Percentiles rank a stretch among this genome's conserved stretches.
Evolutionary conservation across 2,329 filamentous ascomycete species (phyloP).

Genomic region (Mycosphaerella sp.): DNA sequence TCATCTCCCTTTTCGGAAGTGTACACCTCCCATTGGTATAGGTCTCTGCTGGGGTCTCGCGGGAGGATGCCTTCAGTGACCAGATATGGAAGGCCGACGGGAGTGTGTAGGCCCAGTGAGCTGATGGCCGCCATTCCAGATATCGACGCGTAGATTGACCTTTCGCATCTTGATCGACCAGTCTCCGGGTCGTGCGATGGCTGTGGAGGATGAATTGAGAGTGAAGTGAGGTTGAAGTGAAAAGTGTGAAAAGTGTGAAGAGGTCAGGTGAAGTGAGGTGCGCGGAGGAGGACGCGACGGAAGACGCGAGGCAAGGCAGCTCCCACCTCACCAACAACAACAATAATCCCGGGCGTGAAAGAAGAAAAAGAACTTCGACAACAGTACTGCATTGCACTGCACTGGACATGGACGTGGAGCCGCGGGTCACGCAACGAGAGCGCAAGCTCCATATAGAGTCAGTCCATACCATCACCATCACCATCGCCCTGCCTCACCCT

Average conservation of each 20-base stretch:
- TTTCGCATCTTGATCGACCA: conserved; percentile 17
- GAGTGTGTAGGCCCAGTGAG: conserved; percentile 86
- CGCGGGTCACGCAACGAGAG: conserved; percentile 28
- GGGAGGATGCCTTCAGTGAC: conserved; percentile 72
- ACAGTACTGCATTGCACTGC: neutral
- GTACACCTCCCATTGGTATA: conserved; percentile 70
- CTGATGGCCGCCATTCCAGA: conserved; percentile 74
- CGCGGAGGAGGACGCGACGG: neutral
- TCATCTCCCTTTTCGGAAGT: conserved; percentile 36
- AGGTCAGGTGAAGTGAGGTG: neutral
- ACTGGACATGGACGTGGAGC: conserved; percentile 16
- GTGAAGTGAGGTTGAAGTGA: neutral
- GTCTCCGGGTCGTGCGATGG: neutral
- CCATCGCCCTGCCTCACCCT: neutral
- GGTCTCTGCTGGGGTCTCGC: conserved; percentile 55
- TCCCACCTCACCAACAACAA: conserved; percentile 1
- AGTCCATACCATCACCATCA: neutral
- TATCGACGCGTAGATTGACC: neutral
- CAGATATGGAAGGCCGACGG: conserved; percentile 74
- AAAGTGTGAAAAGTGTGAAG: conserved; percentile 9
- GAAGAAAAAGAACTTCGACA: conserved; percentile 1
- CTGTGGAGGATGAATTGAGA: neutral
- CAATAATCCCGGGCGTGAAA: conserved; percentile 10
- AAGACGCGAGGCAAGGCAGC: conserved; percentile 10
- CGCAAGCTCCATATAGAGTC: conserved; percentile 33